A percentile compares a stretch with the other conserved stretches of the same genome.
phyloP scores from a whole-genome alignment of 495 filamentous ascomycete species.

The Parmelia sp. region DNA sequence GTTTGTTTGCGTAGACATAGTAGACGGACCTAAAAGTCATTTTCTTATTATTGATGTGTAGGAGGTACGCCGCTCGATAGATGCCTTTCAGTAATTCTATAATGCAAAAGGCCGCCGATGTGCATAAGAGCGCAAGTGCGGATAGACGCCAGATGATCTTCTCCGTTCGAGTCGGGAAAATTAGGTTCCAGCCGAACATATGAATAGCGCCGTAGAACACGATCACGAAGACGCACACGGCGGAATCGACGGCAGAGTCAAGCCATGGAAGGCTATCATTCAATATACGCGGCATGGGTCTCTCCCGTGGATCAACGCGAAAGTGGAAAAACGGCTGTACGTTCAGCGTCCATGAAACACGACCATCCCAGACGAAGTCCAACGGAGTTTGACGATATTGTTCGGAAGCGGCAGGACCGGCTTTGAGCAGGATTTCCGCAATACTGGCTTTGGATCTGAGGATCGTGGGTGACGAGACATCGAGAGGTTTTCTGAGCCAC shows the following conservation, averaged over 20 bases:
- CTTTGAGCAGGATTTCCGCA: constrained; percentile 20
- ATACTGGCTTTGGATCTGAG: constrained; percentile 16
- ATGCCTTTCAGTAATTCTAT: not conserved
- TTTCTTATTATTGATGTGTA: not conserved
- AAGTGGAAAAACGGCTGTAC: constrained; percentile 65
- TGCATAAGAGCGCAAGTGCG: constrained; percentile 1
- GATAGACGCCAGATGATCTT: constrained; percentile 29
- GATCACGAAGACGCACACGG: constrained; percentile 7
- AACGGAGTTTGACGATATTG: constrained; percentile 29
- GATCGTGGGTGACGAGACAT: constrained; percentile 25
- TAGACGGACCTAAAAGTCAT: not conserved
- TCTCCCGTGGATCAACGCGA: constrained; percentile 6
- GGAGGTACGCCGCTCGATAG: not conserved
- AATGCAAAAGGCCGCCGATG: not conserved
- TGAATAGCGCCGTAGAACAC: constrained; percentile 30
- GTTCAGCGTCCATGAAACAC: constrained; percentile 54
- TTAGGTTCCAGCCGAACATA: constrained; percentile 34
- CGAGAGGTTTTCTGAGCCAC: constrained; percentile 35
- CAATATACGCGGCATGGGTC: constrained; percentile 20
- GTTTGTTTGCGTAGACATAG: not conserved
- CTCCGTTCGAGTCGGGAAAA: constrained; percentile 35
- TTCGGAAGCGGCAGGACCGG: constrained; percentile 14
- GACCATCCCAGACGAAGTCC: constrained; percentile 31
- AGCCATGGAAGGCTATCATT: constrained; percentile 20
- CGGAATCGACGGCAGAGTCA: constrained; percentile 1